Evolutionary conservation across 2,329 filamentous ascomycete species (phyloP), one percentile per base, ranked within the genome.

Genomic region (Pseudofabraea citricarpa): DNA sequence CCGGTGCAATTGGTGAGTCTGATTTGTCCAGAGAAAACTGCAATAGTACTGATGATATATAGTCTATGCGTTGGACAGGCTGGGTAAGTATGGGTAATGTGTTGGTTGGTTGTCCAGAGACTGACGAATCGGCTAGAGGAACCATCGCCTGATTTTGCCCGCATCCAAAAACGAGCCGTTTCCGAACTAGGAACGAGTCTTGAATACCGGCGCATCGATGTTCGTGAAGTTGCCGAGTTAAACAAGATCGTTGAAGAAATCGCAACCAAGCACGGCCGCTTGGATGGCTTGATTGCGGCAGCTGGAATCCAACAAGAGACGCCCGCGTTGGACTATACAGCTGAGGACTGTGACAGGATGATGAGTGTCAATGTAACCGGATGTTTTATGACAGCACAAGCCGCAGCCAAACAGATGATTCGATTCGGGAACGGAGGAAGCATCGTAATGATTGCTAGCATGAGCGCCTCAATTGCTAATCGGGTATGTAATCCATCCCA

Each of bases 331-430:
- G 88, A 95, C 38, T 94, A 95, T 60, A 76, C 79, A 19, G 79
- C 85, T 18, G 74, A 83, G 59, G 85, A 88, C 60, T 80, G 81
- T 61, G 81, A 90, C 61, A 77, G 81, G 64, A 87, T 95, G 72
- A 75, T 95, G 64, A 78, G 85, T 56, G 83, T 91, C 58, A 94
- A 96, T 66, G 74, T 95, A 55, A 93, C 82, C n/a, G 90, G 90
- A 10, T 81, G 77, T 21, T 87, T 89, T 67, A 80, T 90, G 76
- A 94, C 88, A 50, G 88, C 89, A 20, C 87, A 91, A 70, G 88
- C 88, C 16, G 87, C 88, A n/a, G 90, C 90, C 24, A 76, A 83
- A 43, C 85, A 93, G 62, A 81, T 87, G 75, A 68, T 81, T 18
- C 72, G 73, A 40, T 69, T 77, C 21, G 72, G 77, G 45, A 70